Conservation (phyloP, 495 filamentous ascomycete genomes). For the Aspergillus bertholletiae region DNA sequence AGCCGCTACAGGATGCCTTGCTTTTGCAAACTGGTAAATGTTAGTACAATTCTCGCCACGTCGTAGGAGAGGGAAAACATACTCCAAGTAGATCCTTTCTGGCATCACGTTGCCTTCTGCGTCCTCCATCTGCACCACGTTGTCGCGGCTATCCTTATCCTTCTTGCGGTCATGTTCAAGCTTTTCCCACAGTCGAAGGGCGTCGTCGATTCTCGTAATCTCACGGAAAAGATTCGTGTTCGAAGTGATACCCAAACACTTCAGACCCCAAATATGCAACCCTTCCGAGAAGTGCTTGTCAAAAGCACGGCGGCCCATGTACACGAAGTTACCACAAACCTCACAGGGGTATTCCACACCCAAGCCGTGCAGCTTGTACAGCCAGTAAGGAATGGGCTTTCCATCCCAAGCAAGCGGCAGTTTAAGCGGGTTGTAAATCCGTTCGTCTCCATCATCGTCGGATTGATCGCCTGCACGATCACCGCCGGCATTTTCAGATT, state of each 20-base stretch:
- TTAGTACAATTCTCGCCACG: slow-evolving; percentile 19
- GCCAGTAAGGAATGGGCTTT: slow-evolving; percentile 98
- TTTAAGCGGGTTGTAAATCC: slow-evolving; percentile 94
- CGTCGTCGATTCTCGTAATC: slow-evolving; percentile 88
- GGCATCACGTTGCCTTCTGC: slow-evolving; percentile 98
- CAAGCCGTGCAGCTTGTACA: slow-evolving; percentile 93
- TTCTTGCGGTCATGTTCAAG: slow-evolving; percentile 82
- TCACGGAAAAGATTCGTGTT: slow-evolving; percentile 91
- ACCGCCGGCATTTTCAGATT: slow-evolving; percentile 42
- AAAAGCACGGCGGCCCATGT: slow-evolving; percentile 92
- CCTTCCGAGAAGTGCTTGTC: slow-evolving; percentile 98
- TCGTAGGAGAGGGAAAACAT: slow-evolving; percentile 15
- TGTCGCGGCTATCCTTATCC: slow-evolving; percentile 67
- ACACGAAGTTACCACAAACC: slow-evolving; percentile 96
- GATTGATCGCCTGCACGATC: slow-evolving; percentile 57
- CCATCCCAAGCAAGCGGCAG: slow-evolving; percentile 95
- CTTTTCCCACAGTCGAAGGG: slow-evolving; percentile 86
- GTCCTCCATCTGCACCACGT: slow-evolving; percentile 97
- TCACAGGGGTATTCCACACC: slow-evolving; percentile 95
- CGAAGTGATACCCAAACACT: slow-evolving; percentile 82
- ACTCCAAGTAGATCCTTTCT: slow-evolving; percentile 91
- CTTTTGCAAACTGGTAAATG: slow-evolving; percentile 46
- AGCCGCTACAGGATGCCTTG: slow-evolving; percentile 44
- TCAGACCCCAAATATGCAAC: slow-evolving; percentile 85
- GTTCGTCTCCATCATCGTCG: slow-evolving; percentile 68